A percentile compares a stretch with the other conserved stretches of the same genome.
phyloP scores from a whole-genome alignment of 179 eudicot species.

The Sideroxylon spinosum region DNA sequence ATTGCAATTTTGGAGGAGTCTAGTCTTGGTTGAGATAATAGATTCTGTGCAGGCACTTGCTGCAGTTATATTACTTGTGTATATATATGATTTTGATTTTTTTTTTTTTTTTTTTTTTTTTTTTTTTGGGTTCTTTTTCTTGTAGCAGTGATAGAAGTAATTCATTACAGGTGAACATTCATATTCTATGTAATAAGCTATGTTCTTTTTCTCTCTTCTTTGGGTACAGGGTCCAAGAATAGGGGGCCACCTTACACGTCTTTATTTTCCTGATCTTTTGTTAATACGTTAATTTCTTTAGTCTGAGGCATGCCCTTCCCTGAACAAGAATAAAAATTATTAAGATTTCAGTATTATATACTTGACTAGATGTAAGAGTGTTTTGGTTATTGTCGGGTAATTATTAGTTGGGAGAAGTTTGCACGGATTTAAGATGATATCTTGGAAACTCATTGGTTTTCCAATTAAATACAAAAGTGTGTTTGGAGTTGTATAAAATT shows the following conservation, averaged over 20 bases:
- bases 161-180: background rate
- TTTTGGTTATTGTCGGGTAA: no score
- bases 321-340: background rate
- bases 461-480: no score
- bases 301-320: background rate
- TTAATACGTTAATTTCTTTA: background rate
- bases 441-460: no score
- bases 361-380: background rate
- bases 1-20: constrained; percentile 2
- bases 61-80: background rate
- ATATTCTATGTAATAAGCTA: background rate
- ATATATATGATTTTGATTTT: constrained; percentile 2
- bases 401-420: no score
- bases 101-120: background rate
- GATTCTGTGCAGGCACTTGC: background rate
- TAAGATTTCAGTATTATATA: background rate
- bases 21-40: constrained; percentile 4
- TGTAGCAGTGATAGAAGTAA: background rate
- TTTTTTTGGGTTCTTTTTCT: background rate
- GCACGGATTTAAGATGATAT: no score
- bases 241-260: background rate
- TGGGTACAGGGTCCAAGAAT: background rate
- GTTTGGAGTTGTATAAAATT: no score
- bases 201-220: background rate
- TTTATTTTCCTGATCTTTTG: background rate